These are phyloP conservation scores for Sordariomycetes sp. DNA, from an alignment of 2,329 filamentous ascomycete species.

Conservation along the genomic window DNA sequence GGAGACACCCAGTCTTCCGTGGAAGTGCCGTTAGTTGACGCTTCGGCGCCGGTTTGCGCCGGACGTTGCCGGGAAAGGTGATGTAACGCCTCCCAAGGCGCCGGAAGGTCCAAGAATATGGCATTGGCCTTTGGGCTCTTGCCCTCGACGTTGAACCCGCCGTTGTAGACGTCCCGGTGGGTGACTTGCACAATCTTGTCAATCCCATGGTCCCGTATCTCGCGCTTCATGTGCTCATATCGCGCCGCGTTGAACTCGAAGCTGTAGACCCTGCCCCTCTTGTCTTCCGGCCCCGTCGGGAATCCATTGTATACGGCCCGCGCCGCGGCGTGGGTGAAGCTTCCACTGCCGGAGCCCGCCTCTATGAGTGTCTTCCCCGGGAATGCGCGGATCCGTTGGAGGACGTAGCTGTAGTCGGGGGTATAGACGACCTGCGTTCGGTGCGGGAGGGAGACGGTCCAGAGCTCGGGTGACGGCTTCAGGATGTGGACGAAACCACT, in stretches of 20 bases:
- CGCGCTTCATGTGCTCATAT: slow-evolving; percentile 53
- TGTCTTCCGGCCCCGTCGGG: slow-evolving; percentile 27
- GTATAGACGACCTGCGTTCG: slow-evolving; percentile 80
- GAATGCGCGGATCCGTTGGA: slow-evolving; percentile 61
- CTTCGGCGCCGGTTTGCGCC: slow-evolving; percentile 8
- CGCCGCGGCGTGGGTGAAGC: slow-evolving; percentile 68
- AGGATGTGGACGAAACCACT: slow-evolving; percentile 69
- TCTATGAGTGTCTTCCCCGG: slow-evolving; percentile 66
- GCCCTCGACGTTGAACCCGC: slow-evolving; percentile 51
- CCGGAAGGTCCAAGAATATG: slow-evolving; percentile 69
- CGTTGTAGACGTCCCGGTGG: slow-evolving; percentile 66
- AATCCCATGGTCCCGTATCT: slow-evolving; percentile 56
- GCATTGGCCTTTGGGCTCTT: slow-evolving; percentile 52
- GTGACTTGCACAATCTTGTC: slow-evolving; percentile 55
- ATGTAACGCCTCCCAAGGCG: slow-evolving; percentile 66
- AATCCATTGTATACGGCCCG: slow-evolving; percentile 66
- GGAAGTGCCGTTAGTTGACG: background rate
- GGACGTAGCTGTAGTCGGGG: slow-evolving; percentile 73
- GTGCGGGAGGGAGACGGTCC: slow-evolving; percentile 70
- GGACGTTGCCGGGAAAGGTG: slow-evolving; percentile 51
- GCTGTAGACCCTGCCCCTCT: slow-evolving; percentile 61
- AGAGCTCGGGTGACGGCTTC: slow-evolving; percentile 67
- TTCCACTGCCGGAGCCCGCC: slow-evolving; percentile 70
- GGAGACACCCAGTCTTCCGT: slow-evolving; percentile 34
- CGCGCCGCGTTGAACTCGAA: slow-evolving; percentile 71